Percentiles rank a stretch among this genome's conserved stretches.
Conservation (phyloP, 352 stramenopile species). For the Pythium aristosporum region DNA sequence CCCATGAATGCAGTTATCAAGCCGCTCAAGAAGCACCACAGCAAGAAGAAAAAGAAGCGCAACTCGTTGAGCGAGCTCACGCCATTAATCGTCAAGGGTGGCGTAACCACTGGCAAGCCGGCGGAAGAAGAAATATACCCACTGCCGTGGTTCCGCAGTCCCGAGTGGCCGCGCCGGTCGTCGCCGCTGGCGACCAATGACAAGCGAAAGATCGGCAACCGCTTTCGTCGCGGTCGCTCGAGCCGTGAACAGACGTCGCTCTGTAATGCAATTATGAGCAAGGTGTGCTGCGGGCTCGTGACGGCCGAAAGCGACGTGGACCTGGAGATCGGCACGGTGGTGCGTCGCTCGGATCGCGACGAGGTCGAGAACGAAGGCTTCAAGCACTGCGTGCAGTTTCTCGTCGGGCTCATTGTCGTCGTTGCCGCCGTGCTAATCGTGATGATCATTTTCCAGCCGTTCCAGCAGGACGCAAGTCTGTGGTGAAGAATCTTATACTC, state of each 20-base stretch:
- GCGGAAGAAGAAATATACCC: constrained; percentile 65
- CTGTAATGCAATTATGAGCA: constrained; percentile 22
- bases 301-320: constrained; percentile 38
- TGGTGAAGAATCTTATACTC: constrained; percentile 7
- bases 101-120: not conserved
- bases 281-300: constrained; percentile 23
- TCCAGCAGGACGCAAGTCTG: constrained; percentile 24
- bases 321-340: constrained; percentile 41
- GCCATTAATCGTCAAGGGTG: constrained; percentile 40
- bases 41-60: constrained; percentile 24
- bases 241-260: constrained; percentile 20
- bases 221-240: constrained; percentile 15
- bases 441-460: constrained; percentile 70
- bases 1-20: not conserved
- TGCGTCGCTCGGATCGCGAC: constrained; percentile 11
- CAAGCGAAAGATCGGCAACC: constrained; percentile 15
- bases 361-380: constrained; percentile 51
- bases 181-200: constrained; percentile 17
- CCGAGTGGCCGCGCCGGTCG: constrained; percentile 46
- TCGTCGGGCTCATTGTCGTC: constrained; percentile 68
- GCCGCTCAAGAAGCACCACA: constrained; percentile 17
- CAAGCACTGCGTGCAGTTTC: constrained; percentile 70
- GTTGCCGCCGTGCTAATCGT: constrained; percentile 63
- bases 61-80: constrained; percentile 34
- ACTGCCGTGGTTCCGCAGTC: constrained; percentile 77